Conservation (phyloP, 306 rosid genomes). For the Begonia loranthoides region DNA sequence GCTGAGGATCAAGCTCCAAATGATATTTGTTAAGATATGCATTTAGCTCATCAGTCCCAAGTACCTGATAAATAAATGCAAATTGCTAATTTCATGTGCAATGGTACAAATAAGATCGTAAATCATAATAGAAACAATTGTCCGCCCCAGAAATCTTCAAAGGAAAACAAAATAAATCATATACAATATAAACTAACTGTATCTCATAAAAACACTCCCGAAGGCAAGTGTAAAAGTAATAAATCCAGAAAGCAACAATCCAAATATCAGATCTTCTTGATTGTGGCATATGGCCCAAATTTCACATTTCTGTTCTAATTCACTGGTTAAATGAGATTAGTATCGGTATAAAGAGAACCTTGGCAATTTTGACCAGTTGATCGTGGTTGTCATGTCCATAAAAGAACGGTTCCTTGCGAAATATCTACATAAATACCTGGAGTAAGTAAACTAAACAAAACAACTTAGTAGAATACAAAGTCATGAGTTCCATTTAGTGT, state of each 20-base stretch:
- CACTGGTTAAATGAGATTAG: no score
- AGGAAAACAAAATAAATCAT: no score
- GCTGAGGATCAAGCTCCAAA: constrained; percentile 34
- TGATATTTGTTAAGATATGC: constrained; percentile 33
- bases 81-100: neutral
- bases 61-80: constrained; percentile 18
- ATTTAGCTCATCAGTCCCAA: constrained; percentile 37
- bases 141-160: neutral
- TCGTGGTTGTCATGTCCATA: constrained; percentile 89
- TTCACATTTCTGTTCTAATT: no score
- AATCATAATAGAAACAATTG: neutral
- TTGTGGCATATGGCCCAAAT: no score
- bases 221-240: no score
- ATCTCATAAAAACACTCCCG: no score
- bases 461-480: no score
- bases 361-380: constrained; percentile 33
- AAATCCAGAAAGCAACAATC: no score
- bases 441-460: neutral
- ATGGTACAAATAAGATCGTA: neutral
- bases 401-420: constrained; percentile 91
- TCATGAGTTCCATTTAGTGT: neutral
- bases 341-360: constrained; percentile 9
- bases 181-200: no score
- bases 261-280: no score
- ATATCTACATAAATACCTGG: constrained; percentile 16